Base-by-base conservation (phyloP, 164 flowering plant genomes). In the Magnolia kwangsiensis region DNA sequence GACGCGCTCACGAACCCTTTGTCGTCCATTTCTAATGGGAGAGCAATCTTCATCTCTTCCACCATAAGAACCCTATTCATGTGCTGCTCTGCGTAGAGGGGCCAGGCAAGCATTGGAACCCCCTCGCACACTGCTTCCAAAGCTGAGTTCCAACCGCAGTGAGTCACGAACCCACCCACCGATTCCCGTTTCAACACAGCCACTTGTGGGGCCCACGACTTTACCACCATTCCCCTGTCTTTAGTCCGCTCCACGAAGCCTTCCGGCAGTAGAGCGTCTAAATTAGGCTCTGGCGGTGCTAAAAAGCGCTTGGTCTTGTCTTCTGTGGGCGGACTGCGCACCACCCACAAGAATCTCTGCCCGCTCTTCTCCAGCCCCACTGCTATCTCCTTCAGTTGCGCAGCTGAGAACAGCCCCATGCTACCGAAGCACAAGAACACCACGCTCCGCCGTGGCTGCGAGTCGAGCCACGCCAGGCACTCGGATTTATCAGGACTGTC, bases 61-160 rank as follows among this genome's bases (percentile, higher is more conserved):
- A 80, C 82, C 63, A 87, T 1, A 37, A 37, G 4, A 50, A 78
- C 74, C 73, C 80, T 63, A 31, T 84, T 87, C 50, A 83, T 13
- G 63, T 74, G 63, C 72, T 85, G 87, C 73, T 85, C 89, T 1
- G 88, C 87, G 59, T 84, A 86, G 7, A 85, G 78, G 8, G 89
- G 88, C 89, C 88, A 87, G 1, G 82, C 86, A 64, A 81, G 81
- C 87, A 87, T 84, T 1, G 90, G 88, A 49, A 87, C 86, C 16
- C 85, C 88, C 8, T 82, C 83, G 37, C 80, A 70, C 37, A 85
- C 77, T 19, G 79, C 81, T 63, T 87, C 90, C 79, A 85, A 55
- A 18, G 78, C 73, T 63, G 87, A 85, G 80, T 87, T 87, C 89
- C 88, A 87, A 27, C 87, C 88, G 73, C 88, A 87, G 66, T 87